Base-by-base conservation (phyloP, 257 asterid species). In the Rubia yunnanensis region DNA sequence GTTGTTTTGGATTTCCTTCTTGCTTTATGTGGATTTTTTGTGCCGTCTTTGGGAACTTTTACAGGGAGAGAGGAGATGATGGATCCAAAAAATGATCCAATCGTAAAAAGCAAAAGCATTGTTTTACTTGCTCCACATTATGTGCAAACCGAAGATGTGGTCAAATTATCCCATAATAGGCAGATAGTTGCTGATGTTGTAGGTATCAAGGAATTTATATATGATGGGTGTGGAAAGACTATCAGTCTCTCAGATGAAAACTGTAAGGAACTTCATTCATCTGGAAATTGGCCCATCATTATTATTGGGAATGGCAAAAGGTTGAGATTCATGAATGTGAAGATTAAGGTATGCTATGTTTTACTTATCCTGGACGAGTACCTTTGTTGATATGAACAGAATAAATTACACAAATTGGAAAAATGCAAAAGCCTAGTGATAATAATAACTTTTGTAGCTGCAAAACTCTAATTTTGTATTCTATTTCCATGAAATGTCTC, bases 41-140 rank as follows among this genome's bases (percentile, higher is more conserved):
- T 94, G 72, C 99, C 99, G 63, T 89, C 96, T 70, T 73, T 94
- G 84, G 96, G 96, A 73, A 79, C 88, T 66, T 73, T 94, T 69
- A 94, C 97, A 5, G 99, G 99, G 74, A 86, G 99, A 82, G 99
- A 94, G 68, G 99, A 90, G 73, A 79, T 86, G 86, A 88, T 85
- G 97, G 94, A 94, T 71, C 94, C 94, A 58, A 80, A 85, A 73
- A 89, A 94, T 48, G 99, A 94, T 74, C 97, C 97, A 61, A 84
- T 94, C 71, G 77, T 73, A 54, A 88, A 77, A 80, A 82, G 80
- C 75, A 83, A 81, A 67, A 78, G 82, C 76, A 86, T 94, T 60
- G 78, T 94, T 71, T 85, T 94, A 60, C 85, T 83, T 66, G 53
- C 81, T 66, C 75, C 91, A 59, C 63, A 79, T 60, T 79, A 86